A percentile compares a stretch with the other conserved stretches of the same genome.
Conservation (phyloP, 306 rosid genomes). For the Amphicarpaea edgeworthii region DNA sequence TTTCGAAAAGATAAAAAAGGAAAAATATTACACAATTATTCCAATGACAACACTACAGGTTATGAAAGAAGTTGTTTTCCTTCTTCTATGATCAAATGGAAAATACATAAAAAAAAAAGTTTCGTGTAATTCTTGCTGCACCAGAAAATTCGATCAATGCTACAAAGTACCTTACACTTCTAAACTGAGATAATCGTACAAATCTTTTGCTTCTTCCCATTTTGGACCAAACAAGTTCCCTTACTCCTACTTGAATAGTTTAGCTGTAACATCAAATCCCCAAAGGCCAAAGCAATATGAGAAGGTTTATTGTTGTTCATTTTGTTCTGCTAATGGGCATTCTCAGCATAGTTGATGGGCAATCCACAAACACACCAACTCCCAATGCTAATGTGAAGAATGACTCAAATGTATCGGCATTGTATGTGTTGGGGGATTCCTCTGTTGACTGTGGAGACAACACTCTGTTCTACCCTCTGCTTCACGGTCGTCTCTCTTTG, state of each 20-base stretch:
- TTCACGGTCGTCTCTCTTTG: slow-evolving; percentile 74
- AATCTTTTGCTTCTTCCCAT: background rate
- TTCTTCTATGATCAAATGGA: background rate
- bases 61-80: background rate
- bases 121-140: background rate
- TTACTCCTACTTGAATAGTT: too few species aligned
- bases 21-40: background rate
- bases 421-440: slow-evolving; percentile 83
- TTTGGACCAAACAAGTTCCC: too few species aligned
- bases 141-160: background rate
- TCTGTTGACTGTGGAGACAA: slow-evolving; percentile 87
- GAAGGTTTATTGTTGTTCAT: slow-evolving; percentile 37
- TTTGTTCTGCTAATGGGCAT: slow-evolving; percentile 43
- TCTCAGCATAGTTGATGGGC: slow-evolving; percentile 44
- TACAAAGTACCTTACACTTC: background rate
- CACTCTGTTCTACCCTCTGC: slow-evolving; percentile 74
- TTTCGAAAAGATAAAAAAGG: background rate
- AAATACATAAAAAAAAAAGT: too few species aligned
- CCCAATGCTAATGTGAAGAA: slow-evolving; percentile 11
- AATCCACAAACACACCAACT: background rate
- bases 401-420: slow-evolving; percentile 48
- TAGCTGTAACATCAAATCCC: background rate
- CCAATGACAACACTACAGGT: background rate
- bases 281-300: slow-evolving; percentile 37
- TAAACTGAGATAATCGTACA: background rate